These are phyloP conservation scores for Lycium ferocissimum DNA, from an alignment of 257 asterid genomes.

Conservation along the genomic window DNA sequence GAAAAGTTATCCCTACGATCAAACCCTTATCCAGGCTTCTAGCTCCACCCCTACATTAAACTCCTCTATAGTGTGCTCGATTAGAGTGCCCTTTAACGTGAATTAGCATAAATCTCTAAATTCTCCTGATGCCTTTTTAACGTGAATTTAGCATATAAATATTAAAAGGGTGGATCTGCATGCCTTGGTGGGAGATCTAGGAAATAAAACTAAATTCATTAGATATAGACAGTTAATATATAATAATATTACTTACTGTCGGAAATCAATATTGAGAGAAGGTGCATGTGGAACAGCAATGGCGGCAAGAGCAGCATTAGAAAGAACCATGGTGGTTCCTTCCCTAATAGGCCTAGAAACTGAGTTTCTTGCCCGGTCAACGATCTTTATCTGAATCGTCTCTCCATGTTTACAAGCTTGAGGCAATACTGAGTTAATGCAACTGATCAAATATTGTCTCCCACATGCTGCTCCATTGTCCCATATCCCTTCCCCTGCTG, in stretches of 20 bases:
- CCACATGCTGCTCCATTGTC: slow-evolving; percentile 90
- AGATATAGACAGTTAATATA: not conserved
- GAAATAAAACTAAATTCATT: not conserved
- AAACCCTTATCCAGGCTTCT: no score
- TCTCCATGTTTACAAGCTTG: slow-evolving; percentile 52
- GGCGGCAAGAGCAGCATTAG: slow-evolving; percentile 53
- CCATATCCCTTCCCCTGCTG: slow-evolving; percentile 86
- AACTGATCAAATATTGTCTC: slow-evolving; percentile 71
- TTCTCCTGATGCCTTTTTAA: no score
- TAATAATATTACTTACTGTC: slow-evolving; percentile 55
- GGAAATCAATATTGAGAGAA: slow-evolving; percentile 62
- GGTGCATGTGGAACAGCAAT: slow-evolving; percentile 47
- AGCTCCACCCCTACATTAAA: no score
- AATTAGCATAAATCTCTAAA: no score
- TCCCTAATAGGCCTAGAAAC: slow-evolving; percentile 49
- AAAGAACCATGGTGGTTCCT: slow-evolving; percentile 62
- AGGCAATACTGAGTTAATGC: slow-evolving; percentile 60
- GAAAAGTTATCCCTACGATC: no score
- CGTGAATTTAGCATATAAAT: no score
- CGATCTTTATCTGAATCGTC: slow-evolving; percentile 59
- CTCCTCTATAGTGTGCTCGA: no score
- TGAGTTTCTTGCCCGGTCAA: slow-evolving; percentile 58
- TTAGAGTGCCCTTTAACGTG: no score
- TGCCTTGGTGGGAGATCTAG: not conserved
- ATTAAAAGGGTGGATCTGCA: no score